These are phyloP conservation scores for Westerdykella aurantiaca DNA, from an alignment of 2,329 filamentous ascomycete species.

Conservation along the genomic window DNA sequence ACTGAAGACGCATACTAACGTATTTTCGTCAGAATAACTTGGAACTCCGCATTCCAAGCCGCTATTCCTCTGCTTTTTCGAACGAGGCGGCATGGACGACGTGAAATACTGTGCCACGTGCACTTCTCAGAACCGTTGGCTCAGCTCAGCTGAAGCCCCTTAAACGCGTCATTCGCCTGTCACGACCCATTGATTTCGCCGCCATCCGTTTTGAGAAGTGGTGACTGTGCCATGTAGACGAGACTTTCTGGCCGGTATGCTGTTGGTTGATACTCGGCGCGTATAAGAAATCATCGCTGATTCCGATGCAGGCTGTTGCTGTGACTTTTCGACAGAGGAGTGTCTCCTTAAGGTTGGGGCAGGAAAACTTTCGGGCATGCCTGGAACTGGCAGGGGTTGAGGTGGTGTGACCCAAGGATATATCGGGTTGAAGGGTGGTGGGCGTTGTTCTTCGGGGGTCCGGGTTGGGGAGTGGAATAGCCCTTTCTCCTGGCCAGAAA, in stretches of 20 bases:
- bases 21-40: too few species aligned
- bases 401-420: slow-evolving; percentile 32
- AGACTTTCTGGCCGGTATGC: slow-evolving; percentile 7
- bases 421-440: slow-evolving; percentile 14
- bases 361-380: slow-evolving; percentile 32
- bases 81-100: too few species aligned
- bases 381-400: slow-evolving; percentile 29
- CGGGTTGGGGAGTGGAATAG: too few species aligned
- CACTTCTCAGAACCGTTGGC: too few species aligned
- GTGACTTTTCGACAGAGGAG: slow-evolving; percentile 8
- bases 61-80: too few species aligned
- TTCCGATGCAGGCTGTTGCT: slow-evolving; percentile 3
- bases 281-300: slow-evolving; percentile 16
- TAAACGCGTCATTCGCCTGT: slow-evolving; percentile 14
- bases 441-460: neutral
- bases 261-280: slow-evolving; percentile 23
- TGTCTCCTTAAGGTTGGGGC: slow-evolving; percentile 22
- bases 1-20: too few species aligned
- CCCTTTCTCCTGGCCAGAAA: too few species aligned
- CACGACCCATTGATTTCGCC: slow-evolving; percentile 33
- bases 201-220: slow-evolving; percentile 27
- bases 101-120: too few species aligned
- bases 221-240: slow-evolving; percentile 23
- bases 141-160: too few species aligned
- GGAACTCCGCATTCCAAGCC: too few species aligned